Conservation (phyloP, 768 basidiomycete species). For the Coprinellus aureogranulatus region DNA sequence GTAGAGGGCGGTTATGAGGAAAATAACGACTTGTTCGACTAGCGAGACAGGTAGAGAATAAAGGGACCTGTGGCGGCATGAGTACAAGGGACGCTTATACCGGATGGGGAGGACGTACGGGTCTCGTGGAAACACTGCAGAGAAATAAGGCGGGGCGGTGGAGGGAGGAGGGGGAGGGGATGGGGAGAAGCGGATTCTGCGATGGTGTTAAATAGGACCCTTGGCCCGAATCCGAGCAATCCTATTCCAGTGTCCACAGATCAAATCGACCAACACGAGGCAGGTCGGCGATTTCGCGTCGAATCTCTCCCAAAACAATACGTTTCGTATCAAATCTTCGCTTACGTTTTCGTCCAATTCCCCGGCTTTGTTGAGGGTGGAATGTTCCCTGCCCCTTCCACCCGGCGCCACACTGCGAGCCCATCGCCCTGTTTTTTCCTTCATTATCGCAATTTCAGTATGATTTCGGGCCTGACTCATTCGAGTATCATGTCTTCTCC, state of each 20-base stretch:
- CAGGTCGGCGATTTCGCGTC: conserved; percentile 7
- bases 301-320: conserved; percentile 11
- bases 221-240: conserved; percentile 11
- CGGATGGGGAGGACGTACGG: conserved; percentile 20
- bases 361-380: not conserved
- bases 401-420: conserved; percentile 8
- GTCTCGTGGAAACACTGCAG: conserved; percentile 29
- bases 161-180: conserved; percentile 26
- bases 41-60: conserved; percentile 21
- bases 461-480: conserved; percentile 5
- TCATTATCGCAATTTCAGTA: not conserved
- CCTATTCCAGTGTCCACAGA: conserved; percentile 10
- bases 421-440: conserved; percentile 3
- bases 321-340: conserved; percentile 8
- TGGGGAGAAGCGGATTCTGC: conserved; percentile 19
- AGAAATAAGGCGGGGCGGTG: conserved; percentile 36
- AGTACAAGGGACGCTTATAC: conserved; percentile 26
- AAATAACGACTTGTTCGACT: conserved; percentile 14
- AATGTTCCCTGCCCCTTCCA: conserved; percentile 6
- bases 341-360: conserved; percentile 5
- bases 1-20: conserved; percentile 24
- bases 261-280: conserved; percentile 20
- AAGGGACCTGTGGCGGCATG: conserved; percentile 15
- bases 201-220: conserved; percentile 16
- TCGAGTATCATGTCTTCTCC: conserved; percentile 2